Evolutionary conservation across 306 rosid species (phyloP).

Genomic region (Fagus crenata): DNA sequence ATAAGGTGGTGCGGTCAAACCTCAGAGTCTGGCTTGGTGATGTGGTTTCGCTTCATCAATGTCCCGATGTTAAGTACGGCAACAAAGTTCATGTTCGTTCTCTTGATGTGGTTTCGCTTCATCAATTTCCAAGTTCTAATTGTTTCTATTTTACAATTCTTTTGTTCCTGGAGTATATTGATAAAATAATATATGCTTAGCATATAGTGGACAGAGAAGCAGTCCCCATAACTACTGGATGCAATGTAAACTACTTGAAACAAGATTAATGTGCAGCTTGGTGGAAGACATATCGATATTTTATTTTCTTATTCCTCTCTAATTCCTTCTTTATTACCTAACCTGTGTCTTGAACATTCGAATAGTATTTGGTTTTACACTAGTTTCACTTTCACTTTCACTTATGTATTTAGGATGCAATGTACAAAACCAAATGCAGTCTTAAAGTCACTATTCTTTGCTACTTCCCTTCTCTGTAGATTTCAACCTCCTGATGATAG

Average conservation of each 20-base stretch:
- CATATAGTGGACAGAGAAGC: not conserved
- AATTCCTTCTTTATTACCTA: not conserved
- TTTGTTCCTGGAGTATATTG: too few relatives aligned
- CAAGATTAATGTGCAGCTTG: not conserved
- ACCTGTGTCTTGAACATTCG: not conserved
- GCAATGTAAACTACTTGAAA: not conserved
- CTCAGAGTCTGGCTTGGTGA: too few relatives aligned
- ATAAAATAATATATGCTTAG: not conserved
- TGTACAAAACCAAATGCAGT: not conserved
- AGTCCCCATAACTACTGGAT: not conserved
- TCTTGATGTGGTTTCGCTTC: too few relatives aligned
- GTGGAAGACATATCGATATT: not conserved
- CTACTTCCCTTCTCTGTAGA: constrained; percentile 10
- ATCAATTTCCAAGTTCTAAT: too few relatives aligned
- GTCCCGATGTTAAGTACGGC: too few relatives aligned
- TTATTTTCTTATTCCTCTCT: not conserved
- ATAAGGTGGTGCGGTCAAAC: too few relatives aligned
- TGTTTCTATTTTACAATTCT: too few relatives aligned
- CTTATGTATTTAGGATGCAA: not conserved
- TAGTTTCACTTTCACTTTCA: not conserved
- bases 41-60: too few relatives aligned
- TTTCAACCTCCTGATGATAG: constrained; percentile 13
- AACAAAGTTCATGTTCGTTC: too few relatives aligned
- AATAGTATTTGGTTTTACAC: not conserved
- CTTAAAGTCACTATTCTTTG: not conserved